Base-by-base conservation (phyloP, 2,329 filamentous ascomycete species). In the Fusarium citri region DNA sequence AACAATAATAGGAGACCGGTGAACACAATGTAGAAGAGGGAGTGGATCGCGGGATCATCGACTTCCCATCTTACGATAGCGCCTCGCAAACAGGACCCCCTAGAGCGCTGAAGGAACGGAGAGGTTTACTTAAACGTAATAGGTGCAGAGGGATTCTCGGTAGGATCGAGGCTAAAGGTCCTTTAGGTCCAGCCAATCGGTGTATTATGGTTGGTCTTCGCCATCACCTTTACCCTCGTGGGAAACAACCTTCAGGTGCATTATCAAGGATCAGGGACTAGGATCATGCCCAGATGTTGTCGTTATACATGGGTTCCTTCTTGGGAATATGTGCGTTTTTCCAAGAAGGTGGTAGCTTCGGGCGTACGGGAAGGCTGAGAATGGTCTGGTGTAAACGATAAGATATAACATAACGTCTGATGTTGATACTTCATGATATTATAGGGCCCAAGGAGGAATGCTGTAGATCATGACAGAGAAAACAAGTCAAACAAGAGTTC, bases 21-120 rank as follows among this genome's bases (percentile, higher is more conserved):
- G 34, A 59, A 37, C 31, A 42, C 45, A 28, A 53, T 54, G 45
- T 49, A 31, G 41, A 59, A 62, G 56, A 42, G 43, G 40, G 57
- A 55, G 68, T 66, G 68, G 54, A 71, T 72, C 50, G 60, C 65
- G 47, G 60, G 60, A 63, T 51, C 47, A 71, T 71, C 59, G 42
- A 65, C 55, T 56, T 57, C 49, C 50, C 51, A 61, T 72, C 56
- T 71, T 71, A 72, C 66, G 68, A 72, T 72, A 48, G 55, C 57
- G 65, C 43, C 51, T 72, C 41, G 49, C 22, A 23, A 41, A 31
- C 54, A 69, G 50, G 62, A 55, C 43, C 62, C 65, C 57, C 57
- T 23, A 28, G 62, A 40, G 30, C 20, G 49, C 30, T 62, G 49
- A 59, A 64, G 49, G 41, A 47, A 55, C 16, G 25, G 53, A 42